Conservation (phyloP, 306 rosid species). For the Medicago truncatula region DNA sequence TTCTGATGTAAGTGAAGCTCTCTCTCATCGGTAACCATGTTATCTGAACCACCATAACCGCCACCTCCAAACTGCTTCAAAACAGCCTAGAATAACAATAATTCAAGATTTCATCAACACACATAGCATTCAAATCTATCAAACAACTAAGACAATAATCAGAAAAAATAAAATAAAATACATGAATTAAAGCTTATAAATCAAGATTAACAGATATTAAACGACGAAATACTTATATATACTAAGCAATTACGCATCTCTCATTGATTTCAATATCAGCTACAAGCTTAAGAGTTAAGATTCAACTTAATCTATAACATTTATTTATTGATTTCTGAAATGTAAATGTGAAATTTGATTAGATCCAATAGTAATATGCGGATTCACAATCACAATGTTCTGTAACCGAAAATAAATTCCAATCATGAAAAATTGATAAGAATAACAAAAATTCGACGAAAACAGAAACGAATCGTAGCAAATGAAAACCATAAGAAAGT, state of each 20-base stretch:
- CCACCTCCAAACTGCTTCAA: conserved; percentile 89
- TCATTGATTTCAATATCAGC: conserved; percentile 26
- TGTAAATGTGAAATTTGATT: conserved; percentile 27
- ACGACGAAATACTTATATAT: background rate
- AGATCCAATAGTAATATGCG: conserved; percentile 36
- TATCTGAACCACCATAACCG: conserved; percentile 88
- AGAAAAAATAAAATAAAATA: too few relatives aligned
- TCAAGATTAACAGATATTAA: background rate
- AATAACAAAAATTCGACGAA: conserved; percentile 9
- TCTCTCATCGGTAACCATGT: conserved; percentile 70
- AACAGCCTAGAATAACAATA: conserved; percentile 70
- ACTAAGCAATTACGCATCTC: background rate
- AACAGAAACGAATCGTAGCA: background rate
- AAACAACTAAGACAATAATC: background rate
- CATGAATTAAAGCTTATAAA: conserved; percentile 8
- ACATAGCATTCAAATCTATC: background rate
- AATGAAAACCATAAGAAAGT: background rate
- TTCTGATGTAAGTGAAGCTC: conserved; percentile 79
- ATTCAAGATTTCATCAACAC: conserved; percentile 34
- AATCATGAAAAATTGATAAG: background rate
- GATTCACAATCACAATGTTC: background rate
- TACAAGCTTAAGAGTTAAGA: conserved; percentile 25
- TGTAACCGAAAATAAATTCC: background rate
- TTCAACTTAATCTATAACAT: conserved; percentile 6
- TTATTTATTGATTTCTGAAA: conserved; percentile 19